Conservation (phyloP, 129 eudicot species). For the Arctium lappa region DNA sequence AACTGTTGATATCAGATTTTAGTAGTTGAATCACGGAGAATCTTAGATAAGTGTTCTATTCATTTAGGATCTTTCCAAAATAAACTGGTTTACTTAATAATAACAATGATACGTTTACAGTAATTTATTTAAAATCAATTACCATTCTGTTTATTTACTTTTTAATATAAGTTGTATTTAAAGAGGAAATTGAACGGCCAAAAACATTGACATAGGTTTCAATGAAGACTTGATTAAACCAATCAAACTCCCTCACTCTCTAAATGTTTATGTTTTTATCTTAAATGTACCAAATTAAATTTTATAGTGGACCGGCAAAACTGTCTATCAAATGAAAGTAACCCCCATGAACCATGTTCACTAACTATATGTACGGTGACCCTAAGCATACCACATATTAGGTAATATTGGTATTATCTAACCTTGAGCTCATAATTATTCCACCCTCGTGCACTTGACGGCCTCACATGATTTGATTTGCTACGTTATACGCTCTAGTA, state of each 20-base stretch:
- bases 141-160: too few species aligned
- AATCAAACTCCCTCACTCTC: neutral
- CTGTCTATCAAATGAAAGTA: neutral
- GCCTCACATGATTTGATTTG: neutral
- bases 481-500: neutral
- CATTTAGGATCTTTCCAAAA: too few species aligned
- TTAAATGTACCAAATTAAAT: neutral
- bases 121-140: too few species aligned
- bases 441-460: neutral
- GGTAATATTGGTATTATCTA: neutral
- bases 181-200: too few species aligned
- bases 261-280: neutral
- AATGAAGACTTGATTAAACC: neutral
- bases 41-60: too few species aligned
- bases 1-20: too few species aligned
- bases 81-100: too few species aligned
- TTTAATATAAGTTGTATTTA: too few species aligned
- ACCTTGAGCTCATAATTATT: neutral
- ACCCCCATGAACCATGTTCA: neutral
- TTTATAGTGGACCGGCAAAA: too few species aligned
- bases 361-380: neutral
- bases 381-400: neutral
- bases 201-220: too few species aligned
- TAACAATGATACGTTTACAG: too few species aligned
- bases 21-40: too few species aligned